A percentile compares a stretch with the other conserved stretches of the same genome.
Conservation (phyloP, 2,329 filamentous ascomycete species). For the Dendrostoma leiphaemia region DNA sequence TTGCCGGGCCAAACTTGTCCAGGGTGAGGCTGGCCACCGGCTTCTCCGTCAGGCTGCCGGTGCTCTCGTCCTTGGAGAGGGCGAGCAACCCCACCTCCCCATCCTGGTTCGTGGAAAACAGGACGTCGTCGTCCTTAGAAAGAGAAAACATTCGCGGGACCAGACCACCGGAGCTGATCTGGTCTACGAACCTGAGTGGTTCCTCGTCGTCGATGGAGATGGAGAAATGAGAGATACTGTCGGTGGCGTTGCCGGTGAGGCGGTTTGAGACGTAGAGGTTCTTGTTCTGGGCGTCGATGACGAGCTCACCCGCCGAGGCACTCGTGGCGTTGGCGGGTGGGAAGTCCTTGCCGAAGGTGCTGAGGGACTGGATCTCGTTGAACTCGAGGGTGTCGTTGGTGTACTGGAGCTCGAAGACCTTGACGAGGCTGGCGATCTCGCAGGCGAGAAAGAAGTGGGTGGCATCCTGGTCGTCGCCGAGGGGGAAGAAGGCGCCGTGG, state of each 20-base stretch:
- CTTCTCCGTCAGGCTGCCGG: constrained; percentile 29
- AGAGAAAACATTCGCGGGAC: constrained; percentile 48
- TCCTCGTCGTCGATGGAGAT: constrained; percentile 27
- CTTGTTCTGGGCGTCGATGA: constrained; percentile 37
- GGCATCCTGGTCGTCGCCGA: constrained; percentile 26
- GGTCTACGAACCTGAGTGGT: constrained; percentile 32
- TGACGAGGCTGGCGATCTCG: constrained; percentile 44
- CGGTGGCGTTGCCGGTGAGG: constrained; percentile 40
- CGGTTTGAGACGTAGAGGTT: constrained; percentile 54
- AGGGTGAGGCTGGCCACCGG: constrained; percentile 27
- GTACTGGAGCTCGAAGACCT: constrained; percentile 42
- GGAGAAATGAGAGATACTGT: constrained; percentile 48
- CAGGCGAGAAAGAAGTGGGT: constrained; percentile 47
- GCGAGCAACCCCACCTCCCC: constrained; percentile 39
- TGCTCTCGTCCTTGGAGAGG: constrained; percentile 29
- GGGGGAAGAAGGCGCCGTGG: constrained; percentile 47
- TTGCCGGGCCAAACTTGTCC: constrained; percentile 27
- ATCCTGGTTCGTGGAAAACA: constrained; percentile 48
- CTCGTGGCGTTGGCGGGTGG: constrained; percentile 33
- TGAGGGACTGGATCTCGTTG: constrained; percentile 34
- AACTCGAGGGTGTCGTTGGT: constrained; percentile 33
- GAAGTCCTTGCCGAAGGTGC: constrained; percentile 36
- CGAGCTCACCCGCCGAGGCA: constrained; percentile 45
- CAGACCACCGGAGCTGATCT: constrained; percentile 33
- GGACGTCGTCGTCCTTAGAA: constrained; percentile 30